Evolutionary conservation across 2,329 filamentous ascomycete genomes (phyloP).

Genomic region (Plenodomus lindquistii): DNA sequence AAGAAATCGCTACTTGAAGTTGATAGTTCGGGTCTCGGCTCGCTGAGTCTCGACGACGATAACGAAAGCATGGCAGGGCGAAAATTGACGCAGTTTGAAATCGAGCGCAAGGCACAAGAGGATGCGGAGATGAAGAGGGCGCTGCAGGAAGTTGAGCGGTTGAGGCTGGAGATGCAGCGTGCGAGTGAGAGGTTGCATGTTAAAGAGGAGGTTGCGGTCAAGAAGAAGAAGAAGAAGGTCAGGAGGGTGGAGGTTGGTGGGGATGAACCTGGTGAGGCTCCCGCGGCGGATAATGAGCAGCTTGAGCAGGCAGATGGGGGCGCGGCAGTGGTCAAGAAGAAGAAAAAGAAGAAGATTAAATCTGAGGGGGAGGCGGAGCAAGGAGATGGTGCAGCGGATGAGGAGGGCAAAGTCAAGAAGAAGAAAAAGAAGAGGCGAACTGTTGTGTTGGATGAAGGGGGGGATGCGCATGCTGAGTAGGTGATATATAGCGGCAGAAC

Average conservation of each 20-base stretch:
- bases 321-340: conserved; percentile 33
- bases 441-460: conserved; percentile 37
- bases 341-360: conserved; percentile 51
- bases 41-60: conserved; percentile 65
- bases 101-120: conserved; percentile 71
- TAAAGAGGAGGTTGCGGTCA: conserved; percentile 68
- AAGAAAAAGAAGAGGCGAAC: conserved; percentile 49
- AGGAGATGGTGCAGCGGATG: conserved; percentile 25
- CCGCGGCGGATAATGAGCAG: conserved; percentile 15
- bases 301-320: conserved; percentile 15
- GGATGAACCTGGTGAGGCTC: conserved; percentile 58
- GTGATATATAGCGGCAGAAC: not conserved
- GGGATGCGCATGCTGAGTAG: conserved; percentile 10
- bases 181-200: conserved; percentile 75
- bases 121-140: conserved; percentile 88
- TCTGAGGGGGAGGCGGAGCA: conserved; percentile 19
- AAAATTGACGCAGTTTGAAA: conserved; percentile 53
- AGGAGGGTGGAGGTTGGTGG: conserved; percentile 55
- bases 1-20: conserved; percentile 78
- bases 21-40: conserved; percentile 79
- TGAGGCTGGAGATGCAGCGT: conserved; percentile 87
- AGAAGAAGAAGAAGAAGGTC: conserved; percentile 60
- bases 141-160: conserved; percentile 82
- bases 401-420: conserved; percentile 43
- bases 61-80: conserved; percentile 21